Base-by-base conservation (phyloP, 768 basidiomycete genomes). In the Russula compacta region DNA sequence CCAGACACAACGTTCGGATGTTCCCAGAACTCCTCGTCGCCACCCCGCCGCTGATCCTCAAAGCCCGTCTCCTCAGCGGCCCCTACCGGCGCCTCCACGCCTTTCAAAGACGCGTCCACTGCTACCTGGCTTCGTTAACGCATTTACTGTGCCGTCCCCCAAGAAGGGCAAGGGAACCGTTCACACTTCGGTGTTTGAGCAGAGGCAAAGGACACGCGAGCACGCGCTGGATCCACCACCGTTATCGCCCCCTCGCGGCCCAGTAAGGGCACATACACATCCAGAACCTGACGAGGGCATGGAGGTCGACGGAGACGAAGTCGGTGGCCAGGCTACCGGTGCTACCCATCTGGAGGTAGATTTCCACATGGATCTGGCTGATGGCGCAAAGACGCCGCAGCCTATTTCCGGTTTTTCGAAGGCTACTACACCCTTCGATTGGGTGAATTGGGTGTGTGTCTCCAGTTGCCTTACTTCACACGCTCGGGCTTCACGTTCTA, bases 41-140 rank as follows among this genome's bases (percentile, higher is more conserved):
- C 36, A 48, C n/a, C 36, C 21, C 33, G 32, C 54, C 2, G 10
- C 43, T 5, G 39, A 29, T 21, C 19, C 50, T 17, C 55, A 57
- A 12, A 58, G 29, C 35, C 49, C 32, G n/a, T 50, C 58, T 14
- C 39, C 39, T 44, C 42, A 15, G 47, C 44, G 40, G 11, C 36
- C 54, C 4, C 53, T 29, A 12, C 46, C 33, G 10, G 21, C 17
- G 36, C 19, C 38, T 21, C 15, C 44, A 24, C 48, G 43, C 19
- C 17, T 32, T n/a, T 15, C 57, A 14, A 64, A 60, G 57, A n/a
- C 32, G 42, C 44, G 15, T 11, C 49, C 46, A 17, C 35, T 17
- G 3, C 60, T 44, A n/a, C 59, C 64, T 6, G 66, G 66, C 7
- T 66, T 66, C 40, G 60, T 65, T 12, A 66, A 66, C n/a, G 48